These are phyloP conservation scores for Leccinellum albellum DNA, from an alignment of 768 basidiomycete genomes.

Conservation along the genomic window DNA sequence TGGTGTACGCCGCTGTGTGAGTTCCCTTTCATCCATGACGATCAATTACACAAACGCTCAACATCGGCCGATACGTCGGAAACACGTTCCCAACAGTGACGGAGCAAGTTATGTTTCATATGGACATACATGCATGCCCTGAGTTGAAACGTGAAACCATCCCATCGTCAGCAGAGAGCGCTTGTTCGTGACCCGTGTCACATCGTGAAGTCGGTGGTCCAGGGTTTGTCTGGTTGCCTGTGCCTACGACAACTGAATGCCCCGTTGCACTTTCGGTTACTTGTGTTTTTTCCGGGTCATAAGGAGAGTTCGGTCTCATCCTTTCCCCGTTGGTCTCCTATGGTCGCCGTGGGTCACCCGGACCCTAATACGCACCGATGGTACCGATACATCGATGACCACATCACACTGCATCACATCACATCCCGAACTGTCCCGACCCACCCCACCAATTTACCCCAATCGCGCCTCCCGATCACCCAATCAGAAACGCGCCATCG, in stretches of 20 bases:
- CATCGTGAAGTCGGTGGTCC: neutral
- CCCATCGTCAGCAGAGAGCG: neutral
- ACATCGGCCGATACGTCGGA: conserved; percentile 5
- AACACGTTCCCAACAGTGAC: neutral
- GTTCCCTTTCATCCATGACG: neutral
- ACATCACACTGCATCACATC: neutral
- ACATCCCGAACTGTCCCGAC: neutral
- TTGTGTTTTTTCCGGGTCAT: neutral
- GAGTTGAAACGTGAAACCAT: neutral
- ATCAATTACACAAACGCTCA: neutral
- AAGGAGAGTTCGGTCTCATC: neutral
- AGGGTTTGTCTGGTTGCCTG: neutral
- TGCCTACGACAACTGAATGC: neutral
- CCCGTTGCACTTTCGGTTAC: neutral
- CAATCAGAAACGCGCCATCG: neutral
- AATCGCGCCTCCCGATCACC: conserved; percentile 3
- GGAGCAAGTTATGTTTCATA: neutral
- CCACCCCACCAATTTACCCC: neutral
- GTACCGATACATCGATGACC: neutral
- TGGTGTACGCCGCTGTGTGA: neutral
- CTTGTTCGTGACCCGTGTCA: neutral
- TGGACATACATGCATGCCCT: neutral
- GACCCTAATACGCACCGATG: neutral
- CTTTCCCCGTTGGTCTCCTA: neutral
- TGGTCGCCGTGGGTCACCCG: neutral